These are phyloP conservation scores for Serendipita sp. DNA, from an alignment of 768 basidiomycete genomes.

Conservation along the genomic window DNA sequence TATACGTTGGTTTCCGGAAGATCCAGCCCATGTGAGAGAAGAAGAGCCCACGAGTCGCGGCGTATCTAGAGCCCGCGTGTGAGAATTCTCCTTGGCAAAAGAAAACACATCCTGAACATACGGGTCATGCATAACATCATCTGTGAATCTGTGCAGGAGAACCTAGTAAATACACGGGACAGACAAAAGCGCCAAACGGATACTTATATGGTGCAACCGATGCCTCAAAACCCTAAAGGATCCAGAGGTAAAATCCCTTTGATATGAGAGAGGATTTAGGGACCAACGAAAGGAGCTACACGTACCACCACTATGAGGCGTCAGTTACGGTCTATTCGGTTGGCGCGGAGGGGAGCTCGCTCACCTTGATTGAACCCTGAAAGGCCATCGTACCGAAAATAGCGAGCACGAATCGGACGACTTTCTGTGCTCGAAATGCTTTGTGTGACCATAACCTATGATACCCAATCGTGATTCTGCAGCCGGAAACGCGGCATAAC, in stretches of 20 bases:
- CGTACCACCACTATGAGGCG: constrained; percentile 34
- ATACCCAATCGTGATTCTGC: constrained; percentile 59
- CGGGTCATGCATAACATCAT: constrained; percentile 55
- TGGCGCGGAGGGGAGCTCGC: constrained; percentile 14
- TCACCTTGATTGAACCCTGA: constrained; percentile 65
- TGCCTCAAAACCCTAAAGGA: constrained; percentile 48
- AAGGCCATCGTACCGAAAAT: constrained; percentile 56
- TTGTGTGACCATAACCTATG: constrained; percentile 68
- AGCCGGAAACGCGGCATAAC: not conserved
- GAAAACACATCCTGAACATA: constrained; percentile 19
- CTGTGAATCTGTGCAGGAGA: constrained; percentile 43
- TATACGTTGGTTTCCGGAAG: constrained; percentile 58
- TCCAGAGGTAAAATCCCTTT: too few species aligned
- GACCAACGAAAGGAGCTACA: constrained; percentile 1
- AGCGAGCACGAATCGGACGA: constrained; percentile 43
- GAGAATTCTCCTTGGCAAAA: not conserved
- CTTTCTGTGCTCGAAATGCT: constrained; percentile 42
- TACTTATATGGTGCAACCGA: constrained; percentile 53
- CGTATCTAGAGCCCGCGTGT: constrained; percentile 31
- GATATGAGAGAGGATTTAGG: not conserved
- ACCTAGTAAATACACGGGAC: not conserved
- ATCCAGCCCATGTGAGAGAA: constrained; percentile 82
- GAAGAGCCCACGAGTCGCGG: constrained; percentile 55
- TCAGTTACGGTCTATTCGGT: not conserved
- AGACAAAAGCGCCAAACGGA: not conserved